A percentile compares a stretch with the other conserved stretches of the same genome.
Evolutionary conservation across 495 filamentous ascomycete genomes (phyloP).

Genomic region (Talaromyces thailandensis): DNA sequence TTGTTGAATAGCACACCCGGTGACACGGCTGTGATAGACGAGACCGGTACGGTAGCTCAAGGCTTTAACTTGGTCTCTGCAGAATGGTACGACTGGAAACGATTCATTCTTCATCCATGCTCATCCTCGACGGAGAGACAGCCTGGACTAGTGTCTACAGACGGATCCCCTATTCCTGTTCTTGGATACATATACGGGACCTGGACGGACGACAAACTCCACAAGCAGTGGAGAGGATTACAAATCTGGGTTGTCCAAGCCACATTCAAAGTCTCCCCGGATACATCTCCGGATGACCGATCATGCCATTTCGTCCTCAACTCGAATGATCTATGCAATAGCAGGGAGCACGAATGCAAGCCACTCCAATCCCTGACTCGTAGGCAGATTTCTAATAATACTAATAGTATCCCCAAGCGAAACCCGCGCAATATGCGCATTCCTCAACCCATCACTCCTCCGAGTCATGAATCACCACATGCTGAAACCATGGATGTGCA

Average conservation of each 20-base stretch:
- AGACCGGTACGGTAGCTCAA: neutral
- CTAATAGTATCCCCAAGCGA: neutral
- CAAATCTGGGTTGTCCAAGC: neutral
- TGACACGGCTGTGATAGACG: neutral
- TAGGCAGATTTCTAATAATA: neutral
- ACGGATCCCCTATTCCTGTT: neutral
- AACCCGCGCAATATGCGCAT: neutral
- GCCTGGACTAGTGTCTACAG: neutral
- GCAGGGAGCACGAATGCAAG: neutral
- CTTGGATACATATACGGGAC: slow-evolving; percentile 3
- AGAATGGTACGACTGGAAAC: neutral
- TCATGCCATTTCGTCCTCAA: slow-evolving; percentile 1
- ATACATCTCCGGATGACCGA: neutral
- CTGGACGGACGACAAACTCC: neutral
- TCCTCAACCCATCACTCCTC: neutral
- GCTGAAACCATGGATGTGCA: neutral
- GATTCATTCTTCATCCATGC: neutral
- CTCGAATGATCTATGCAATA: neutral
- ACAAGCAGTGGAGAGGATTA: neutral
- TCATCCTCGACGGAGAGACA: neutral
- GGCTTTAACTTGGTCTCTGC: neutral
- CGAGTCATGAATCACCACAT: neutral
- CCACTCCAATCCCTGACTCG: neutral
- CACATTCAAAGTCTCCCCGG: neutral
- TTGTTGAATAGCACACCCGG: neutral